Evolutionary conservation across 1,284 basidiomycete species (phyloP), one percentile per base, ranked within the genome.

Genomic region (Trichosporon coremiiforme): DNA sequence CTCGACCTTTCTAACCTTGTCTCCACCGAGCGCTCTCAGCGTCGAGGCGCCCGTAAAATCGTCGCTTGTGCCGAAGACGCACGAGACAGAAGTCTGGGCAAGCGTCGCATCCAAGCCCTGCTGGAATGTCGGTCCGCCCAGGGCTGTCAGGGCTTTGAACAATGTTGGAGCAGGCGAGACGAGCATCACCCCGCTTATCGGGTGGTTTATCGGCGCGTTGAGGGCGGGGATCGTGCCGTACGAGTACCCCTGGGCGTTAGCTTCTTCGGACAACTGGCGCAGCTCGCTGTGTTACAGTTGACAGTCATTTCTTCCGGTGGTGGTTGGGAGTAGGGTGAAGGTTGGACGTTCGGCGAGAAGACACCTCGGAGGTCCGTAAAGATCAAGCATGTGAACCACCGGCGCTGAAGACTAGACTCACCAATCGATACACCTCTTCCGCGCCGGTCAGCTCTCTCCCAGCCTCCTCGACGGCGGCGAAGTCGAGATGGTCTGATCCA

Each of bases 171-270:
- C 77, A 1, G 81, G 81, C 0, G 81, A 79, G 31, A 82, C 66
- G 9, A 82, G 74, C 20, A 82, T 67, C 0, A 60, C 66, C 5
- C 41, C 55, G n/a, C 47, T 22, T n/a, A 62, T 13, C 1, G 29
- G 31, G 0, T 41, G 1, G 9, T 75, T 75, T 2, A 73, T 66
- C 8, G 75, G 74, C 7, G 73, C 74, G 41, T 69, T 73, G 8
- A 77, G 50, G 55, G 77, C 73, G 29, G 75, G 55, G 13, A 76
- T 68, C 10, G 71, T 72, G 10, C 81, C 81, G 75, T 78, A 81
- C 9, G 81, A 82, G 68, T 82, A 82, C 4, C 80, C 81, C 81
- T 82, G 64, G 20, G 25, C 4, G 29, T 67, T n/a, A 67, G 66
- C 29, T 62, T 6, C 25, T 25, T 25, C 25, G 25, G 25, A 25